These are phyloP conservation scores for Jaltomata sinuosa DNA, from an alignment of 257 asterid species.

Conservation along the genomic window DNA sequence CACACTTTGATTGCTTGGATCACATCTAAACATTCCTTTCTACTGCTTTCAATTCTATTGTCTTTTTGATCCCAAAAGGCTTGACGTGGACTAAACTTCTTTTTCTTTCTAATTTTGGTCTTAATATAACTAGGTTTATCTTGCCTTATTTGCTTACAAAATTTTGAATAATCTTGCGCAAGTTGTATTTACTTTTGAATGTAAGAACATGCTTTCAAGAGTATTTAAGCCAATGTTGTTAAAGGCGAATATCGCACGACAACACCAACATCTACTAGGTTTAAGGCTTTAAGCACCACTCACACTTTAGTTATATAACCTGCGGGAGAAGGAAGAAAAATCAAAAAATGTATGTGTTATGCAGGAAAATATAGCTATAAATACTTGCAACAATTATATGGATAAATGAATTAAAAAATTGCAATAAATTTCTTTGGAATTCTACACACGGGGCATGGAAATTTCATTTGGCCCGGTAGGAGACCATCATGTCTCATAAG, in stretches of 20 bases:
- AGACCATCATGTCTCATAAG: background rate
- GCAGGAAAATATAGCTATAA: background rate
- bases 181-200: background rate
- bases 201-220: background rate
- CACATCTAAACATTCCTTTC: background rate
- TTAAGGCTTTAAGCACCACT: too few species aligned
- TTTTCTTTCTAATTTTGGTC: background rate
- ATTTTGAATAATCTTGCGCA: background rate
- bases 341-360: background rate
- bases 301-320: background rate
- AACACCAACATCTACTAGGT: too few species aligned
- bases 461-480: background rate
- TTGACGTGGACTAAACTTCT: background rate
- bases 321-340: background rate
- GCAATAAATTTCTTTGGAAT: background rate
- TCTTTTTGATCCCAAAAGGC: background rate
- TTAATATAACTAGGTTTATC: background rate
- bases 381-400: background rate
- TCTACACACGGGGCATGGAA: background rate
- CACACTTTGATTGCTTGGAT: background rate
- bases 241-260: too few species aligned
- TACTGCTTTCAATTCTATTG: background rate
- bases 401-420: background rate
- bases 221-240: too few species aligned
- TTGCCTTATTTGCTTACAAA: background rate